These are phyloP conservation scores for Pestalotiopsis sp. DNA, from an alignment of 2,329 filamentous ascomycete genomes.

Conservation along the genomic window DNA sequence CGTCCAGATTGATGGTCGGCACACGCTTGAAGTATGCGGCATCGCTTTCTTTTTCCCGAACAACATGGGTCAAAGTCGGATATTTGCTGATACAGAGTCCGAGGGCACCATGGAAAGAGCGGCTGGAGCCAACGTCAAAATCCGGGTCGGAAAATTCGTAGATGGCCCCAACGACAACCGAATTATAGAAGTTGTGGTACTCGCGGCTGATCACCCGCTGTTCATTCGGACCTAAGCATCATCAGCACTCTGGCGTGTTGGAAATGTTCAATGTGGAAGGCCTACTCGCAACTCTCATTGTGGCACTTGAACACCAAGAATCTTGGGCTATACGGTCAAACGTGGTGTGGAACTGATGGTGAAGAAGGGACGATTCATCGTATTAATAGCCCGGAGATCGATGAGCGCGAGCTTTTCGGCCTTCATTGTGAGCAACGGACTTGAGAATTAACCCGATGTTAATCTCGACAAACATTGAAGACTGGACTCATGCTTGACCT, in stretches of 20 bases:
- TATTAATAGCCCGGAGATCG: too few species aligned
- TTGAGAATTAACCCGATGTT: too few species aligned
- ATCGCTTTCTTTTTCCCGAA: constrained; percentile 5
- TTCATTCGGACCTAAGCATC: constrained; percentile 2
- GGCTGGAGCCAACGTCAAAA: not conserved
- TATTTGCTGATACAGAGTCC: constrained; percentile 3
- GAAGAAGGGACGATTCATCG: not conserved
- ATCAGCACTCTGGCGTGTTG: not conserved
- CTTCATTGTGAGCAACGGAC: too few species aligned
- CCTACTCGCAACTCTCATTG: constrained; percentile 5
- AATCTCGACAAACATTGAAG: too few species aligned
- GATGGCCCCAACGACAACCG: constrained; percentile 5
- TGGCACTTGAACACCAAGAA: not conserved
- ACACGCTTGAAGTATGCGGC: constrained; percentile 8
- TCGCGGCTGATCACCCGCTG: constrained; percentile 6
- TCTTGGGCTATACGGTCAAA: not conserved
- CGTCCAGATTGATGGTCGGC: not conserved
- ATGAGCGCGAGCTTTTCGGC: too few species aligned
- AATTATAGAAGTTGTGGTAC: constrained; percentile 1
- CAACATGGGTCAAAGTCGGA: constrained; percentile 1
- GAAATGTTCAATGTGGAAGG: not conserved
- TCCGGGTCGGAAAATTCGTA: not conserved
- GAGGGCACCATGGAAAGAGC: not conserved
- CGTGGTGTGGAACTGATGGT: not conserved
- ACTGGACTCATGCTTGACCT: not conserved